Percentiles rank a stretch among this genome's conserved stretches.
These are phyloP conservation scores for Pseudomonodictys pantanalensis DNA, from an alignment of 495 filamentous ascomycete species.

Conservation along the genomic window DNA sequence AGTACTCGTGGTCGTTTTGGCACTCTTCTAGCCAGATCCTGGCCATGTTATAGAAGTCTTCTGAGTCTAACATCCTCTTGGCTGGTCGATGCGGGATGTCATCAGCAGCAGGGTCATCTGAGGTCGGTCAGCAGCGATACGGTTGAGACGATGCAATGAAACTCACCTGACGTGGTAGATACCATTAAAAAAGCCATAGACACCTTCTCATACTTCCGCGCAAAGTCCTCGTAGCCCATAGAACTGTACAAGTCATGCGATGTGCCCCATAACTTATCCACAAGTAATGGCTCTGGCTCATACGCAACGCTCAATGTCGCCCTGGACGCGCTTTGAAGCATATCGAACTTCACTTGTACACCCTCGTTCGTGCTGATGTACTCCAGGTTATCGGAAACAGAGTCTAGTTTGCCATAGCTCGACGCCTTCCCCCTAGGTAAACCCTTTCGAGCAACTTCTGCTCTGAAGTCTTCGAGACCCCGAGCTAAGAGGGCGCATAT, in stretches of 20 bases:
- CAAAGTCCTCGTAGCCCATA: not conserved
- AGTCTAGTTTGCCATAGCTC: not conserved
- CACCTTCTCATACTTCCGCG: not conserved
- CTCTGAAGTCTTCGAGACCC: not conserved
- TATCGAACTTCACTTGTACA: not conserved
- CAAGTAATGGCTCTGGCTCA: not conserved
- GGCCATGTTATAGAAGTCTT: not conserved
- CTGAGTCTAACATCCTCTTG: not conserved
- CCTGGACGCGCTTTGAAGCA: not conserved
- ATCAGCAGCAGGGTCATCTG: not conserved
- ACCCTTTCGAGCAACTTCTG: not conserved
- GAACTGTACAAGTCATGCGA: not conserved
- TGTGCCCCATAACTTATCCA: not conserved
- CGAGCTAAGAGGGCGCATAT: not conserved
- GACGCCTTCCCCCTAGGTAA: not conserved
- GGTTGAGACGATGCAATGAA: not conserved
- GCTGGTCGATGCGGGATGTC: not conserved
- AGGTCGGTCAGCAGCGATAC: not conserved
- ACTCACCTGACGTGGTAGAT: not conserved
- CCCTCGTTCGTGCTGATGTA: conserved; percentile 1
- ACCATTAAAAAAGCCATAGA: not conserved
- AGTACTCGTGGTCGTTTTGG: not conserved
- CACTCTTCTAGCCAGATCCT: not conserved
- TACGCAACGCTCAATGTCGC: not conserved
- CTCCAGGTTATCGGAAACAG: not conserved